These are phyloP conservation scores for Phytophthora melonis DNA, from an alignment of 352 stramenopile genomes.

Conservation along the genomic window DNA sequence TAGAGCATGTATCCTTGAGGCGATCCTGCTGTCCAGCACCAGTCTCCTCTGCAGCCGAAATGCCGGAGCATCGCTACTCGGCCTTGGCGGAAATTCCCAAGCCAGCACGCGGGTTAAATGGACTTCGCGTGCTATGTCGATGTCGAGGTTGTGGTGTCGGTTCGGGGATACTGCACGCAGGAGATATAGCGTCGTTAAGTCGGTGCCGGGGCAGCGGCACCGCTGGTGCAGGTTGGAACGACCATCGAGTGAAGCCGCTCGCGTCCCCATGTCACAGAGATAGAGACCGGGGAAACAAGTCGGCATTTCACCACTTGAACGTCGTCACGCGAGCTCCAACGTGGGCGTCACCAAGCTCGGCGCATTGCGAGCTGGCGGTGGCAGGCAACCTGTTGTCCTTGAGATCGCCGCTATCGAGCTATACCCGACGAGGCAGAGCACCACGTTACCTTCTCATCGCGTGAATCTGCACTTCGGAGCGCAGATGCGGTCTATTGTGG, in stretches of 20 bases:
- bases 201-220: neutral
- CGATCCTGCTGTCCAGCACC: slow-evolving; percentile 21
- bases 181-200: slow-evolving; percentile 3
- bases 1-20: slow-evolving; percentile 35
- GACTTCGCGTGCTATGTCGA: neutral
- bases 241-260: slow-evolving; percentile 15
- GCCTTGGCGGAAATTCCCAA: neutral
- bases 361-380: neutral
- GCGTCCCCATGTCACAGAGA: slow-evolving; percentile 23
- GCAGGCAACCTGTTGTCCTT: neutral
- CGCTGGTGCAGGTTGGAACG: slow-evolving; percentile 12
- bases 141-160: neutral
- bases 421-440: neutral
- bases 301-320: slow-evolving; percentile 9
- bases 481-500: too few relatives aligned
- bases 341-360: too few relatives aligned
- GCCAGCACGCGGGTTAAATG: neutral
- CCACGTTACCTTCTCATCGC: too few relatives aligned
- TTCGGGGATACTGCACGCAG: neutral
- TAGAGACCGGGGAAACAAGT: slow-evolving; percentile 16
- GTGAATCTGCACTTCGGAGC: too few relatives aligned
- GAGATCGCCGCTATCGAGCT: neutral
- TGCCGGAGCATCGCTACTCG: neutral
- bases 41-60: neutral
- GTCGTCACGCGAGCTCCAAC: neutral